A percentile compares a stretch with the other conserved stretches of the same genome.
phyloP scores from a whole-genome alignment of 345 rosid genomes.

The Populus tremula region DNA sequence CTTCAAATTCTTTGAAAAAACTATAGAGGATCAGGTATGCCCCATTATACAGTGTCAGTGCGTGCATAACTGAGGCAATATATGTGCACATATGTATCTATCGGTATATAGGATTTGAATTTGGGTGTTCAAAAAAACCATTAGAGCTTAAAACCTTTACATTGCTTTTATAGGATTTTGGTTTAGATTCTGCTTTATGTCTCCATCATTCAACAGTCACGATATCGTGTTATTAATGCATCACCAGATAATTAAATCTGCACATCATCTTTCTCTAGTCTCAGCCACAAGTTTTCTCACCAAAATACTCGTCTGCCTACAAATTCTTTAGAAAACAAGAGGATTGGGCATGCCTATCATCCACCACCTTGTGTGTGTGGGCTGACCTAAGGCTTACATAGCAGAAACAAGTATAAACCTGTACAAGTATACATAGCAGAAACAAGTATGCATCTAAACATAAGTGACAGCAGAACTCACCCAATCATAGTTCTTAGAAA shows the following conservation, averaged over 20 bases:
- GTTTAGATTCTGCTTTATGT: background rate
- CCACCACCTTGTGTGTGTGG: background rate
- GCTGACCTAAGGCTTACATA: background rate
- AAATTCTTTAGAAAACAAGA: background rate
- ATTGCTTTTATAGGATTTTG: background rate
- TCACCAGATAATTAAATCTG: background rate
- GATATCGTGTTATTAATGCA: background rate
- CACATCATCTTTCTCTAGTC: background rate
- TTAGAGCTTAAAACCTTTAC: background rate
- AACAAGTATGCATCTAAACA: background rate
- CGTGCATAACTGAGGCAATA: background rate
- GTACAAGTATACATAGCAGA: background rate
- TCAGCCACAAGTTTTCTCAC: background rate
- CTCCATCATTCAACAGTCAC: background rate
- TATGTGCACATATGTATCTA: background rate
- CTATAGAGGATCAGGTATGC: background rate
- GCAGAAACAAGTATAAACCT: background rate
- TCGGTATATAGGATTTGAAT: background rate
- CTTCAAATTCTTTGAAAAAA: background rate
- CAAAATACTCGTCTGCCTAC: background rate
- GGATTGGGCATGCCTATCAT: background rate
- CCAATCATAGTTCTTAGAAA: slow-evolving; percentile 91
- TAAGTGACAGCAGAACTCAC: slow-evolving; percentile 31
- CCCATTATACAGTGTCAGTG: background rate
- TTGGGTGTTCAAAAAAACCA: background rate